Conservation (phyloP, 805 yeast genomes). For the Ogataea paradorogensis region DNA sequence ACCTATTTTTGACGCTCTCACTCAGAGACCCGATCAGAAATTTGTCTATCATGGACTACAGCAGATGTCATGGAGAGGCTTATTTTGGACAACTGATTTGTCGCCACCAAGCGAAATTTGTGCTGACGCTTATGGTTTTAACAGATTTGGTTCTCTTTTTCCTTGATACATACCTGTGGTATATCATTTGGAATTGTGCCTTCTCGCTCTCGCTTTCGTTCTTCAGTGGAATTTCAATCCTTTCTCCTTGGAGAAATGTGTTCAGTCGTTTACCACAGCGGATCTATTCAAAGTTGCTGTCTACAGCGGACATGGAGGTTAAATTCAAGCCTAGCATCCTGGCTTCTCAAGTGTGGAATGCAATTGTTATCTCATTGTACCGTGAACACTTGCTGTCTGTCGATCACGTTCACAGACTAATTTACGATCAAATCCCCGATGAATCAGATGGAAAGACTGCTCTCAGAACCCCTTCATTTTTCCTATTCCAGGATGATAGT, state of each 20-base stretch:
- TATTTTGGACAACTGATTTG: conserved; percentile 42
- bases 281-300: conserved; percentile 46
- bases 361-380: conserved; percentile 51
- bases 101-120: conserved; percentile 39
- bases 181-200: conserved; percentile 52
- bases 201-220: conserved; percentile 49
- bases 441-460: conserved; percentile 41
- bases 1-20: conserved; percentile 51
- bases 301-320: conserved; percentile 43
- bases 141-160: conserved; percentile 51
- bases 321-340: conserved; percentile 39
- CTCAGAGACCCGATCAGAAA: conserved; percentile 51
- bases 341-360: conserved; percentile 53
- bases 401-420: conserved; percentile 42
- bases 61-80: conserved; percentile 43
- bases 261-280: conserved; percentile 50
- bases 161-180: conserved; percentile 57
- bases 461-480: conserved; percentile 44
- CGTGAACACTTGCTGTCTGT: conserved; percentile 51
- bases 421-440: conserved; percentile 45
- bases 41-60: conserved; percentile 41
- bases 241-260: conserved; percentile 59
- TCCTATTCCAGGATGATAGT: conserved; percentile 47
- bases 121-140: conserved; percentile 39
- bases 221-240: conserved; percentile 49